Percentiles rank a stretch among this genome's conserved stretches.
Conservation (phyloP, 31 red algal genomes). For the Asparagopsis taxiformis region DNA sequence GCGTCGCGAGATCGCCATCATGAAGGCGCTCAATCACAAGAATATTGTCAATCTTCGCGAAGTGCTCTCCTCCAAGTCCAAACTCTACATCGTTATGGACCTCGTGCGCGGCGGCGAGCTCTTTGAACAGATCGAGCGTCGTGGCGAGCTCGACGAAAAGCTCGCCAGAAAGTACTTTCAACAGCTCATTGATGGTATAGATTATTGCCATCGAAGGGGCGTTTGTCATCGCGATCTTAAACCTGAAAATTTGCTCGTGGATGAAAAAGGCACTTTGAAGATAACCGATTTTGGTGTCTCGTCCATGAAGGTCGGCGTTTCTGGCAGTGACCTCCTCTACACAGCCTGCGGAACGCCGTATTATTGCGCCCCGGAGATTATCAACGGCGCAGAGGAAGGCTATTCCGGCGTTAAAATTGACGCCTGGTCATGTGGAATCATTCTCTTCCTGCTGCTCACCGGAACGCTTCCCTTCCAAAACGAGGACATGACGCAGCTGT, state of each 20-base stretch:
- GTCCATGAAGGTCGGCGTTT: slow-evolving; percentile 73
- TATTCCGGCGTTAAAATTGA: slow-evolving; percentile 63
- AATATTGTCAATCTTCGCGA: slow-evolving; percentile 78
- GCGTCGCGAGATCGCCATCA: slow-evolving; percentile 80
- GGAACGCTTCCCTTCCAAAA: slow-evolving; percentile 45
- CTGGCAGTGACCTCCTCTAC: slow-evolving; percentile 31
- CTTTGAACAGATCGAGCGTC: slow-evolving; percentile 21
- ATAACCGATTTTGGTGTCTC: slow-evolving; percentile 84
- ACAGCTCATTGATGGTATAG: slow-evolving; percentile 74
- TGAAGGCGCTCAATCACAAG: slow-evolving; percentile 57
- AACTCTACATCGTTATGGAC: slow-evolving; percentile 86
- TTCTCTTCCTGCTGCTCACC: slow-evolving; percentile 55
- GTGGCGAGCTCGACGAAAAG: slow-evolving; percentile 18
- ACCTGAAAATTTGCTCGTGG: slow-evolving; percentile 76
- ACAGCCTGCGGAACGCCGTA: slow-evolving; percentile 66
- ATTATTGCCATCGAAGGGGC: slow-evolving; percentile 56
- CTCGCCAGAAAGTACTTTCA: slow-evolving; percentile 53
- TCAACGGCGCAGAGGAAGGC: slow-evolving; percentile 30
- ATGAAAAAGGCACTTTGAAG: slow-evolving; percentile 49
- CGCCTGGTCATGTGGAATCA: slow-evolving; percentile 58
- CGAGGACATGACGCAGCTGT: slow-evolving; percentile 26
- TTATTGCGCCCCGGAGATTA: slow-evolving; percentile 74
- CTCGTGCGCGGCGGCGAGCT: slow-evolving; percentile 72
- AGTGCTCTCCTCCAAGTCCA: slow-evolving; percentile 54
- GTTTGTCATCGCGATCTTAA: slow-evolving; percentile 88